Evolutionary conservation across 345 rosid species (phyloP), one percentile per base, ranked within the genome.

Genomic region (Clausena lansium): DNA sequence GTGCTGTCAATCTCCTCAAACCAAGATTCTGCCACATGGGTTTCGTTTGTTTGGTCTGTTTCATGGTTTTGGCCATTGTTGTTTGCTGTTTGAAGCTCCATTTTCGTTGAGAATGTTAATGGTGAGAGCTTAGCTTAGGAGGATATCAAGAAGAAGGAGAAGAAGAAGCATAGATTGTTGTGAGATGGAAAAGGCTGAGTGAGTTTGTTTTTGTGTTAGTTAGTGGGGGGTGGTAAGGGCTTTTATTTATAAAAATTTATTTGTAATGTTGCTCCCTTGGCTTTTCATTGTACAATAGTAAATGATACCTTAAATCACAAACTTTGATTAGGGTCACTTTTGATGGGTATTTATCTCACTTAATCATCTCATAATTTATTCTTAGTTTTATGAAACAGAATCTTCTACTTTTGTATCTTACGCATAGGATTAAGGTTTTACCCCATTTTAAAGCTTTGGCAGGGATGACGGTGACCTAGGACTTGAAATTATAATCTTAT

Each of bases 1-100:
- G 87, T 82, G 75, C 93, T 88, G 82, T 88, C 93, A 22, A 80
- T 36, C 38, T 86, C 87, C 25, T 87, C 91, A 58, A 35, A 25
- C 24, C 62, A 81, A 67, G 15, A 71, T 0, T 58, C 82, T 20
- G 79, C 7, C 7, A 75, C 83, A 14, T 67, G 69, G 58, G 73
- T 5, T 19, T 64, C 47, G 3, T 45, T 22, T 25, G 70, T 33
- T 19, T 63, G 14, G 8, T 63, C 41, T 20, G 76, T 11, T 19
- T 67, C 27, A 11, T 65, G 66, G 77, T 58, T 70, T 64, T 55
- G 52, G 76, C 72, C 76, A 70, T 72, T 70, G 76, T 54, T 80
- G 77, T n/a, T 39, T 35, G 74, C 64, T 14, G 77, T 60, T 63
- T 76, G 78, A 47, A 77, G 83, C 88, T 84, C 82, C 89, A 88